These are phyloP conservation scores for Capsella rubella DNA, from an alignment of 441 rosid species.

Conservation along the genomic window DNA sequence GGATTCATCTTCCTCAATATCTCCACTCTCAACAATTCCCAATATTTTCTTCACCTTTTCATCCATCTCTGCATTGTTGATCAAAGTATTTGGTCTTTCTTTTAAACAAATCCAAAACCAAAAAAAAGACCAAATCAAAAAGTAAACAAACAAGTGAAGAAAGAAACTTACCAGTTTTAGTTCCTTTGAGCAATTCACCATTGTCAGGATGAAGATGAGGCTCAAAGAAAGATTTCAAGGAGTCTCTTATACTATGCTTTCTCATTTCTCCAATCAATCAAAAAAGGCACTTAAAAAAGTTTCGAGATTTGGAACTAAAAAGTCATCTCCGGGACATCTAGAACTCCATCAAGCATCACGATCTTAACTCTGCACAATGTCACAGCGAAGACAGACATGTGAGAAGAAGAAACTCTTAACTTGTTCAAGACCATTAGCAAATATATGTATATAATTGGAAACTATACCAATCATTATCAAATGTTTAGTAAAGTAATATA, in stretches of 20 bases:
- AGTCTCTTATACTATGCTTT: conserved; percentile 62
- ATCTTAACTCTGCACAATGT: conserved; percentile 12
- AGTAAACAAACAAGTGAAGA: background rate
- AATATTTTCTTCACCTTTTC: conserved; percentile 73
- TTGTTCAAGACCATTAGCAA: conserved; percentile 23
- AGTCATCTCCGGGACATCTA: conserved; percentile 26
- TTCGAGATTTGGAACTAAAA: conserved; percentile 42
- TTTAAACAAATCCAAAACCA: background rate
- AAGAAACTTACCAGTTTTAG: conserved; percentile 64
- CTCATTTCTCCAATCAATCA: conserved; percentile 56
- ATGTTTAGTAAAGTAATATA: conserved; percentile 1
- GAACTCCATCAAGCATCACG: conserved; percentile 33
- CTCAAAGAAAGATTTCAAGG: conserved; percentile 76
- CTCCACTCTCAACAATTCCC: conserved; percentile 66
- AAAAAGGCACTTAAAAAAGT: conserved; percentile 30
- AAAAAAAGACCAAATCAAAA: background rate
- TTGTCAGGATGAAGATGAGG: conserved; percentile 77
- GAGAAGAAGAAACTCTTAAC: conserved; percentile 24
- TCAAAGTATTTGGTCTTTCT: background rate
- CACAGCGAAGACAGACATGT: conserved; percentile 9
- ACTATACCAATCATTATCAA: conserved; percentile 28
- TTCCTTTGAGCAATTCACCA: conserved; percentile 73
- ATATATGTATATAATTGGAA: background rate
- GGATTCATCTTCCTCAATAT: conserved; percentile 62
- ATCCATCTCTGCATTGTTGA: conserved; percentile 73